Conservation (phyloP, 164 flowering plant genomes). For the Aristolochia fimbriata region DNA sequence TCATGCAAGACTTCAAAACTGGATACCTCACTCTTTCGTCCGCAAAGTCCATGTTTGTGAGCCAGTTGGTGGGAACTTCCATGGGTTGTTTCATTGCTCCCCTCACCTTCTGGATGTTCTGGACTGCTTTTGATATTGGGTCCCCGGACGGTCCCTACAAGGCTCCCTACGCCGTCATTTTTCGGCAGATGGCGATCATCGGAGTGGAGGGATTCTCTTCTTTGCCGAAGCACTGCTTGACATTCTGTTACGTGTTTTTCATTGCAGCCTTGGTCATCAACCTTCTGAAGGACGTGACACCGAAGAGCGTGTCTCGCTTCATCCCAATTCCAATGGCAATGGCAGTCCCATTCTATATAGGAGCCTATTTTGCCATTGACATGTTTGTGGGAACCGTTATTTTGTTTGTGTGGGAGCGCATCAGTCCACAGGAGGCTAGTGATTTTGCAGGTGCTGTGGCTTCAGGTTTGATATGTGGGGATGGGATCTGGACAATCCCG, state of each 20-base stretch:
- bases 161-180: conserved; percentile 74
- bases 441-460: conserved; percentile 93
- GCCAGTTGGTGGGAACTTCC: conserved; percentile 81
- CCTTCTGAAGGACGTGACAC: conserved; percentile 62
- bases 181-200: conserved; percentile 86
- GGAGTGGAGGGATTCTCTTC: conserved; percentile 96
- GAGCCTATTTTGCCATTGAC: conserved; percentile 94
- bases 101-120: conserved; percentile 88
- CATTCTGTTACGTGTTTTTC: conserved; percentile 70
- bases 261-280: conserved; percentile 64
- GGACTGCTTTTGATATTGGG: conserved; percentile 92
- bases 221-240: conserved; percentile 83
- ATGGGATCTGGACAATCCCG: conserved; percentile 95
- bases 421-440: conserved; percentile 58
- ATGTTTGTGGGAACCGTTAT: conserved; percentile 93
- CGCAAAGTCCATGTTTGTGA: conserved; percentile 88
- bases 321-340: conserved; percentile 98
- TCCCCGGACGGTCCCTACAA: conserved; percentile 86
- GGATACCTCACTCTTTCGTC: conserved; percentile 92
- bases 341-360: conserved; percentile 91
- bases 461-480: conserved; percentile 91
- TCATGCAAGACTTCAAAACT: conserved; percentile 97
- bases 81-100: conserved; percentile 97
- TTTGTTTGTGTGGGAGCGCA: conserved; percentile 74
- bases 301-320: conserved; percentile 41